These are phyloP conservation scores for Glycyrrhiza uralensis DNA, from an alignment of 306 rosid genomes.

Conservation along the genomic window DNA sequence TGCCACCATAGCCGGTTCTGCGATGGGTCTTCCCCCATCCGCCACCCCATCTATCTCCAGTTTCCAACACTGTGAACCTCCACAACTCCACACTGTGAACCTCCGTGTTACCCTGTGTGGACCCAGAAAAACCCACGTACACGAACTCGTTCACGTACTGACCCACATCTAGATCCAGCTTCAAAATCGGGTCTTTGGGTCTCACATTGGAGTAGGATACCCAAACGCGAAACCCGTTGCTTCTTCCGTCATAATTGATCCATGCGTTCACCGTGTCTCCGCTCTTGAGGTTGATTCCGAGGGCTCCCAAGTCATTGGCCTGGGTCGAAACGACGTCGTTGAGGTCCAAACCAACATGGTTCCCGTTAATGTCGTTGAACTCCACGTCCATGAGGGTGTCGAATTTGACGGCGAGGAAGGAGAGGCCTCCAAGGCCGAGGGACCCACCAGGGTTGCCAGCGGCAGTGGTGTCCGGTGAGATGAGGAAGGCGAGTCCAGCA, in stretches of 20 bases:
- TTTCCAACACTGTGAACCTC: too few relatives aligned
- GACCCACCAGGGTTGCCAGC: conserved; percentile 59
- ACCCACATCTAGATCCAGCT: conserved; percentile 72
- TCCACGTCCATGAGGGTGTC: conserved; percentile 86
- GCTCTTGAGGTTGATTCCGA: conserved; percentile 70
- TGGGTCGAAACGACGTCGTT: conserved; percentile 60
- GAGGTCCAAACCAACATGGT: conserved; percentile 85
- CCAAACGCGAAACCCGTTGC: conserved; percentile 49
- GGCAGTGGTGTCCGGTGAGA: conserved; percentile 46
- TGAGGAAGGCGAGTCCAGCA: conserved; percentile 78
- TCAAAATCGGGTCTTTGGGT: conserved; percentile 64
- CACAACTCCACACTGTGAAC: too few relatives aligned
- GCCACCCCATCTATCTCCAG: too few relatives aligned
- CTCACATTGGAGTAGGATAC: too few relatives aligned
- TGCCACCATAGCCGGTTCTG: too few relatives aligned
- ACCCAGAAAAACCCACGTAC: too few relatives aligned
- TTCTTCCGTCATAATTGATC: conserved; percentile 67
- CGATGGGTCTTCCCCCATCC: too few relatives aligned
- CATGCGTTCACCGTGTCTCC: conserved; percentile 68
- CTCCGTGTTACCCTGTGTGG: too few relatives aligned
- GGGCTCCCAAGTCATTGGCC: too few relatives aligned
- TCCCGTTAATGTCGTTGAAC: conserved; percentile 73
- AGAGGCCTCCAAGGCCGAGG: too few relatives aligned
- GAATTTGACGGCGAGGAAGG: conserved; percentile 76
- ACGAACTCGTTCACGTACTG: too few relatives aligned